Percentiles rank a stretch among this genome's conserved stretches.
phyloP scores from a whole-genome alignment of 1,139 yeast genomes.

The Magnusiomyces clavatus region DNA sequence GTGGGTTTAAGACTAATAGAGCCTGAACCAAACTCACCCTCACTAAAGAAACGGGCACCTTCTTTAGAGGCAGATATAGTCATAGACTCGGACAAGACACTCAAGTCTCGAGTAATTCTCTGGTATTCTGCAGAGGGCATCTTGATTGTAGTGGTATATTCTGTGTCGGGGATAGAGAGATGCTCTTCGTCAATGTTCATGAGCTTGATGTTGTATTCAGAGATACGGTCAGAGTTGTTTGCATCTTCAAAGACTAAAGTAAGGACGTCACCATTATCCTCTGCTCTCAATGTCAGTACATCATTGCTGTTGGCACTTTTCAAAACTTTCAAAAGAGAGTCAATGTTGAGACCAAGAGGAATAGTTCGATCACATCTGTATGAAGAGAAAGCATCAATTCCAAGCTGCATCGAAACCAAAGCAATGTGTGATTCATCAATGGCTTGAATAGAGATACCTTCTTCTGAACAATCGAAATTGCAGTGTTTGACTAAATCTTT shows the following conservation, averaged over 20 bases:
- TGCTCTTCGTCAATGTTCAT: conserved; percentile 97
- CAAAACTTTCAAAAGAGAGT: conserved; percentile 76
- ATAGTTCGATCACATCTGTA: conserved; percentile 94
- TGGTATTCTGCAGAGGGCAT: conserved; percentile 88
- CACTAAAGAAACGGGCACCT: conserved; percentile 80
- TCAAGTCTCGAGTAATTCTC: conserved; percentile 83
- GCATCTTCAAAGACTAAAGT: conserved; percentile 77
- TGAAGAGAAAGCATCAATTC: conserved; percentile 82
- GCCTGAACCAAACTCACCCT: conserved; percentile 91
- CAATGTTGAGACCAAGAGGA: conserved; percentile 86
- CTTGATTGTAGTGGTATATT: conserved; percentile 75
- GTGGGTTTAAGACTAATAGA: conserved; percentile 78
- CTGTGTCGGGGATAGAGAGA: conserved; percentile 89
- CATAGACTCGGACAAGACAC: conserved; percentile 78
- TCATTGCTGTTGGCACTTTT: conserved; percentile 91
- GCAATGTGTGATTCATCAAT: conserved; percentile 96
- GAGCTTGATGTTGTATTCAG: conserved; percentile 84
- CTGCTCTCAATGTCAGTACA: conserved; percentile 80
- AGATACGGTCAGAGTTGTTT: conserved; percentile 77
- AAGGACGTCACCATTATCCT: conserved; percentile 80
- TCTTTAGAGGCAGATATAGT: conserved; percentile 85
- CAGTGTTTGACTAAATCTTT: conserved; percentile 91
- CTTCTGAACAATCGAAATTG: conserved; percentile 92
- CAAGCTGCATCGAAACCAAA: conserved; percentile 79
- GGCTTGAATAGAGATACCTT: conserved; percentile 94